Evolutionary conservation across 768 basidiomycete species (phyloP).

Genomic region (Russula lepida): DNA sequence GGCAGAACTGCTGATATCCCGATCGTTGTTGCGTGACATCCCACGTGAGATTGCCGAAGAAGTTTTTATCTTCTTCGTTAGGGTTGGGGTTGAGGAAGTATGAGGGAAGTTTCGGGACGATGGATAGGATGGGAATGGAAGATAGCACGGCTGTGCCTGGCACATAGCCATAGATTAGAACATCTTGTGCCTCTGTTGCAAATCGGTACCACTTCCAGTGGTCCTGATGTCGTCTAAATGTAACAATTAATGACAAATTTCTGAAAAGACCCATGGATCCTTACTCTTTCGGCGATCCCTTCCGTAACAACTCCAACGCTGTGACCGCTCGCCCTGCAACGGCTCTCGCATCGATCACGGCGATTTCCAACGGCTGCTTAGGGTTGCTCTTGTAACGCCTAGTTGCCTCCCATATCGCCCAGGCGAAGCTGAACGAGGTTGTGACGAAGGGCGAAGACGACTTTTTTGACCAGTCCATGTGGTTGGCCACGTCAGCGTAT

Average conservation of each 20-base stretch:
- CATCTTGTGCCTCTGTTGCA: conserved; percentile 67
- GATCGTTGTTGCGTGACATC: conserved; percentile 51
- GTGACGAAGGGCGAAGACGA: conserved; percentile 62
- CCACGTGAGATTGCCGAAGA: conserved; percentile 40
- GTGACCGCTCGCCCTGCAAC: conserved; percentile 52
- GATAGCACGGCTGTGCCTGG: conserved; percentile 57
- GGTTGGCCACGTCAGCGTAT: conserved; percentile 55
- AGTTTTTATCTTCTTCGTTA: conserved; percentile 27
- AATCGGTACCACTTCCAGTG: conserved; percentile 74
- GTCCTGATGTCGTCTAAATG: conserved; percentile 44
- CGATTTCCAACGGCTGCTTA: conserved; percentile 72
- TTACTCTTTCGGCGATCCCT: conserved; percentile 47
- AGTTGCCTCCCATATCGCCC: conserved; percentile 78
- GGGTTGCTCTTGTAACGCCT: conserved; percentile 62
- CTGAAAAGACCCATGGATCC: conserved; percentile 21
- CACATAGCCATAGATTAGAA: conserved; percentile 62
- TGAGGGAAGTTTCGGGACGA: conserved; percentile 62
- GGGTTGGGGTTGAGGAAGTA: conserved; percentile 46
- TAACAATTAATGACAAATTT: conserved; percentile 10
- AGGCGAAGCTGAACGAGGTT: conserved; percentile 71
- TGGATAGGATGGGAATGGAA: conserved; percentile 56
- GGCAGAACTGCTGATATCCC: conserved; percentile 63
- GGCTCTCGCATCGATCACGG: conserved; percentile 62
- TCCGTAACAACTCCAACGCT: conserved; percentile 53
- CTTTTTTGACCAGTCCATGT: conserved; percentile 76